These are phyloP conservation scores for Coemansia sp. DNA, from an alignment of 192 early-diverging fungal genomes.

Conservation along the genomic window DNA sequence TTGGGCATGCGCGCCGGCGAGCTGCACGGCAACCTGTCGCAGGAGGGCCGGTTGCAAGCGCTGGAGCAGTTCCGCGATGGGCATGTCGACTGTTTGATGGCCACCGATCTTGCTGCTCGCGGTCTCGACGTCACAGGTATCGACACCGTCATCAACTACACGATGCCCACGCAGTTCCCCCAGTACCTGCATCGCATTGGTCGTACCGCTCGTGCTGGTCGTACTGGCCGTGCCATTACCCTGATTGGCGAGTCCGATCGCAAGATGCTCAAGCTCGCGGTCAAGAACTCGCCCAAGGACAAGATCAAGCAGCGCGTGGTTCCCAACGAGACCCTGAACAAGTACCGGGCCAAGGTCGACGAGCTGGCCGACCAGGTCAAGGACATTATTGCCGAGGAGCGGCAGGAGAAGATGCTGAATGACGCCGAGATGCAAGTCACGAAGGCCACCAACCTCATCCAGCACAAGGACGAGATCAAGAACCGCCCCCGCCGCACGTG, in stretches of 20 bases:
- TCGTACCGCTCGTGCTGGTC: constrained; percentile 93
- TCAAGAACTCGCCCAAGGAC: constrained; percentile 78
- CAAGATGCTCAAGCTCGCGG: constrained; percentile 87
- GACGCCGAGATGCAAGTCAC: constrained; percentile 91
- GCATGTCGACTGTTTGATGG: constrained; percentile 87
- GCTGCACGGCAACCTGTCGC: constrained; percentile 94
- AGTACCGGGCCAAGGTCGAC: constrained; percentile 76
- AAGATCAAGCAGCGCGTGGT: constrained; percentile 92
- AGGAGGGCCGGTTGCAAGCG: constrained; percentile 88
- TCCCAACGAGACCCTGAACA: constrained; percentile 72
- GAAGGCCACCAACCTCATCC: constrained; percentile 84
- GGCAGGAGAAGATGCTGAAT: constrained; percentile 78
- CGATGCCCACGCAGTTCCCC: constrained; percentile 91
- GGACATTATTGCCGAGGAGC: constrained; percentile 70
- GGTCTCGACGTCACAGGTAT: constrained; percentile 98
- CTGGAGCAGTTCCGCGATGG: constrained; percentile 89
- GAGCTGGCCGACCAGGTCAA: constrained; percentile 69
- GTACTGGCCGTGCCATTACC: constrained; percentile 84
- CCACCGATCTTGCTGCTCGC: constrained; percentile 95
- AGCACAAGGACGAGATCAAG: constrained; percentile 87
- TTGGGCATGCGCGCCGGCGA: constrained; percentile 86
- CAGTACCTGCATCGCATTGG: constrained; percentile 97
- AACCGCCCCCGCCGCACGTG: constrained; percentile 89
- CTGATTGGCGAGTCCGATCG: constrained; percentile 94
- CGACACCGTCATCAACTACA: constrained; percentile 98